A percentile compares a stretch with the other conserved stretches of the same genome.
phyloP scores from a whole-genome alignment of 306 rosid genomes.

The Arachis stenosperma region DNA sequence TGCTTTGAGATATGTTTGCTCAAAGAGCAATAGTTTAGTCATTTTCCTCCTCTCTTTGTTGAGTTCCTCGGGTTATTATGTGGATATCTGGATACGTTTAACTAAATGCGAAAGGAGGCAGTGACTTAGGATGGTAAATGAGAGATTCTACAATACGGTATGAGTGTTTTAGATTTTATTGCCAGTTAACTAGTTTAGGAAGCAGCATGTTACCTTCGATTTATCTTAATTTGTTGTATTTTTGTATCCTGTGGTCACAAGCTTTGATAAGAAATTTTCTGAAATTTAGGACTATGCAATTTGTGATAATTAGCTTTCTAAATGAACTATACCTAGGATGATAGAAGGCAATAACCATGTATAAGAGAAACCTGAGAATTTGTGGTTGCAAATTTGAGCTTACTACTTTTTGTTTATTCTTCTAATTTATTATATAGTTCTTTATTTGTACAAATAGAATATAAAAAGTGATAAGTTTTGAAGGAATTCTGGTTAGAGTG shows the following conservation, averaged over 20 bases:
- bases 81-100: conserved; percentile 13
- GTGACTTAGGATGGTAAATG: conserved; percentile 31
- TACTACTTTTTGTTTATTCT: not conserved
- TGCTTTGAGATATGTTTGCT: conserved; percentile 84
- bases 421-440: not conserved
- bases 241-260: conserved; percentile 26
- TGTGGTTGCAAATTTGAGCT: conserved; percentile 28
- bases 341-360: conserved; percentile 12
- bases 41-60: not conserved
- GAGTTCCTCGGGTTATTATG: conserved; percentile 31
- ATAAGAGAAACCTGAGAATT: conserved; percentile 1
- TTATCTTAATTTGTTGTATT: conserved; percentile 30
- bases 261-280: conserved; percentile 30
- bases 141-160: conserved; percentile 2
- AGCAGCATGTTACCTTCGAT: conserved; percentile 17
- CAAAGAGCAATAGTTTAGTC: conserved; percentile 4
- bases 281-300: conserved; percentile 1
- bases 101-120: conserved; percentile 37
- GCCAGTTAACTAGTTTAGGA: conserved; percentile 21
- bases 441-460: conserved; percentile 19
- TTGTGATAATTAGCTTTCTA: conserved; percentile 2
- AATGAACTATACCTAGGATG: not conserved
- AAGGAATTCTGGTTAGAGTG: conserved; percentile 12
- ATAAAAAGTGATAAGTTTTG: not conserved
- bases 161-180: conserved; percentile 17